Percentiles rank a stretch among this genome's conserved stretches.
Conservation (phyloP, 2,329 filamentous ascomycete genomes). For the Herpotrichia juniperi region DNA sequence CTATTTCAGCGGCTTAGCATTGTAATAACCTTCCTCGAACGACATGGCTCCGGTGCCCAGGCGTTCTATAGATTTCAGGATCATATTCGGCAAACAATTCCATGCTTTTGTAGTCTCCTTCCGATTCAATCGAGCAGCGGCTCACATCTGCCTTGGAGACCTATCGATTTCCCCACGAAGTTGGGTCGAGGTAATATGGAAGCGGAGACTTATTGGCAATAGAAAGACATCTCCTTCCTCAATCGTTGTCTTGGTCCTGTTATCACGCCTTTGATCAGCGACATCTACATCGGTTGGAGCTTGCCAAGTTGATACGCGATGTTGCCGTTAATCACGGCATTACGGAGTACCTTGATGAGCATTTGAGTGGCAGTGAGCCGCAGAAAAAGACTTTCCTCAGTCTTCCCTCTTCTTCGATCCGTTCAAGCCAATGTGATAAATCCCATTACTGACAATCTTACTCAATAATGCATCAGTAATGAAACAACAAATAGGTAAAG, state of each 20-base stretch:
- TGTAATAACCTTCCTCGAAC: constrained; percentile 8
- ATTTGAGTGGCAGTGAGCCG: not conserved
- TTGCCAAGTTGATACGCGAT: constrained; percentile 1
- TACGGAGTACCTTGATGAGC: not conserved
- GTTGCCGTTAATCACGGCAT: not conserved
- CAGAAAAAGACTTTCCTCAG: not conserved
- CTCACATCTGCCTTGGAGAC: constrained; percentile 6
- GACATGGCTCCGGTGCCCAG: not conserved
- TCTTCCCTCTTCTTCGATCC: not conserved
- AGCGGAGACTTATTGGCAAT: not conserved
- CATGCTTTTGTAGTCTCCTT: constrained; percentile 2
- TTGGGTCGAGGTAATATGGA: not conserved
- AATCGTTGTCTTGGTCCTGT: not conserved
- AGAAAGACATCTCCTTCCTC: not conserved
- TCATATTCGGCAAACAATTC: constrained; percentile 4
- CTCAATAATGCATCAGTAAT: no score
- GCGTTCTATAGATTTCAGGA: not conserved
- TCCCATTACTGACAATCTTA: no score
- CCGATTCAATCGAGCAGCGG: constrained; percentile 7
- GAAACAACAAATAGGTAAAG: no score
- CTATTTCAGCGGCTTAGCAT: no score
- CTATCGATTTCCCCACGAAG: not conserved
- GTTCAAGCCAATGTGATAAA: no score
- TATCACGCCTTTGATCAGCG: not conserved
- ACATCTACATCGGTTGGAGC: not conserved